These are phyloP conservation scores for Liriodendron chinense DNA, from an alignment of 164 flowering plant genomes.

Conservation along the genomic window DNA sequence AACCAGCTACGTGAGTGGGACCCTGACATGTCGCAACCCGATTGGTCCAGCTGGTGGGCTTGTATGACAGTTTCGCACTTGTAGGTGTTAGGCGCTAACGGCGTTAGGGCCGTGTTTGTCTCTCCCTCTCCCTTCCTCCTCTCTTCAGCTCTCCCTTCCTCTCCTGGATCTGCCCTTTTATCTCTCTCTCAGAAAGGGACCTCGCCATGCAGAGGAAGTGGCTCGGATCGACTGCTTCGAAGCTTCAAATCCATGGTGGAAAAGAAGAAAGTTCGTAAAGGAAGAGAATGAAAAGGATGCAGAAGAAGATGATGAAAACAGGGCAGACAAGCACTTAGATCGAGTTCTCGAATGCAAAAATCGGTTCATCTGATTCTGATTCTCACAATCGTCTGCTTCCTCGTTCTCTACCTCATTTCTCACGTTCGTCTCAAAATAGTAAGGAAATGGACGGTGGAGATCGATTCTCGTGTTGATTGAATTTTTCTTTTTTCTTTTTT, in stretches of 20 bases:
- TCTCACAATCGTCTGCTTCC: constrained; percentile 11
- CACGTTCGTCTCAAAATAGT: constrained; percentile 14
- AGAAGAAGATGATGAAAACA: constrained; percentile 5
- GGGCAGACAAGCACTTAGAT: background rate
- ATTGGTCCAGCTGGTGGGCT: too few species aligned
- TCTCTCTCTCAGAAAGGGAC: background rate
- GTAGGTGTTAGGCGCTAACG: too few species aligned
- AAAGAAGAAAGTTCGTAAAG: background rate
- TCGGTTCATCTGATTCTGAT: constrained; percentile 13
- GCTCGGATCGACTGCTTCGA: constrained; percentile 11
- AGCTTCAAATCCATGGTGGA: constrained; percentile 9
- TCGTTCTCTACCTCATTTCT: constrained; percentile 18
- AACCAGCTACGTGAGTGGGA: too few species aligned
- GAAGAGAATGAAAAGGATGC: background rate
- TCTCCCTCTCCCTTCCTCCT: too few species aligned
- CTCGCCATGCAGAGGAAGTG: constrained; percentile 7
- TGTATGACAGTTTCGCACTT: too few species aligned
- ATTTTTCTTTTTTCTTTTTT: too few species aligned
- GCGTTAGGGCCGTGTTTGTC: too few species aligned
- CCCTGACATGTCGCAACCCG: too few species aligned
- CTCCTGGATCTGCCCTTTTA: too few species aligned
- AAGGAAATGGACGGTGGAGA: background rate
- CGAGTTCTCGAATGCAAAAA: too few species aligned
- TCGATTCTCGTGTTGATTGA: background rate
- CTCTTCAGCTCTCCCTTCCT: background rate